A percentile compares a stretch with the other conserved stretches of the same genome.
Conservation (phyloP, 1,284 basidiomycete species). For the Pisolithus thermaeus region DNA sequence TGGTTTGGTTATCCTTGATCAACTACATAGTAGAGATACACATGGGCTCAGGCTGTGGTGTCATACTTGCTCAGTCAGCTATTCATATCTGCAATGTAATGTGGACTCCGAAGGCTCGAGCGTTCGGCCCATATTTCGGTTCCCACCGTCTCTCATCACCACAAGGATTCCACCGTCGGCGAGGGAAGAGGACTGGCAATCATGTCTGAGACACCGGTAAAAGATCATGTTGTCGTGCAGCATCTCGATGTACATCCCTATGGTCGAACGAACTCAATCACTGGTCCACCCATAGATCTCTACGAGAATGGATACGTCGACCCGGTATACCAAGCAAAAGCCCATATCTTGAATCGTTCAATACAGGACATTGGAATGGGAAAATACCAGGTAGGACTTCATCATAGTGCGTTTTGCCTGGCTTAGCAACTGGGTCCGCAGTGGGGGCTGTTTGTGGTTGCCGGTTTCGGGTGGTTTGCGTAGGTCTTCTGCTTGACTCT, state of each 20-base stretch:
- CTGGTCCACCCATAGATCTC: slow-evolving; percentile 18
- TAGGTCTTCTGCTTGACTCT: slow-evolving; percentile 30
- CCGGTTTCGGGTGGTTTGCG: slow-evolving; percentile 71
- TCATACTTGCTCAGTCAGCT: too few species aligned
- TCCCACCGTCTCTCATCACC: too few species aligned
- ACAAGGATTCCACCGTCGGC: too few species aligned
- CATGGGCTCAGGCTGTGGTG: too few species aligned
- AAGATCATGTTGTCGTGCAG: too few species aligned
- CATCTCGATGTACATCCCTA: background rate
- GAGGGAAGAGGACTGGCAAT: too few species aligned
- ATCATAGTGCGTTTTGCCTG: background rate
- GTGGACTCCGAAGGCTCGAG: too few species aligned
- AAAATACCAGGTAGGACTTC: slow-evolving; percentile 51
- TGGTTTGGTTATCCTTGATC: too few species aligned
- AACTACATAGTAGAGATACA: too few species aligned
- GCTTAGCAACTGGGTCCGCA: slow-evolving; percentile 13
- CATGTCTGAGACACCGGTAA: background rate
- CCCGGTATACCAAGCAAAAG: slow-evolving; percentile 52
- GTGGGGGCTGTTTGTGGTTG: slow-evolving; percentile 54
- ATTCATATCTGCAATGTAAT: too few species aligned
- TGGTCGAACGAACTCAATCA: background rate
- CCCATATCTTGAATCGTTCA: slow-evolving; percentile 48
- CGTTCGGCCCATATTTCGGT: too few species aligned
- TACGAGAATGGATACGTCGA: slow-evolving; percentile 45
- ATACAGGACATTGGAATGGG: slow-evolving; percentile 66